Conservation (phyloP, 345 rosid genomes). For the Lumnitzera littorea region DNA sequence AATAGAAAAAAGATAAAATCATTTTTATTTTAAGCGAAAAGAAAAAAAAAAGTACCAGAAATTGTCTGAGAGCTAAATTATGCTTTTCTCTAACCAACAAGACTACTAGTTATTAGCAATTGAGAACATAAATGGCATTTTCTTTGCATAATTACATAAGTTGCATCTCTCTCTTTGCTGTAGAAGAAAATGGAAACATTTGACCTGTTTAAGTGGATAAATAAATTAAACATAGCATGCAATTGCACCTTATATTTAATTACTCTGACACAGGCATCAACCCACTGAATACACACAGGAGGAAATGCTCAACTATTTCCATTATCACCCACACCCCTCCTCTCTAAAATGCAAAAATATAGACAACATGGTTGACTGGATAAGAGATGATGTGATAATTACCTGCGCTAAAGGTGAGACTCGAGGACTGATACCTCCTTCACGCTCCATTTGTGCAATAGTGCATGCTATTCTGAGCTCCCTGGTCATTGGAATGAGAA, state of each 20-base stretch:
- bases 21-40: not conserved
- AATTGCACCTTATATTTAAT: no score
- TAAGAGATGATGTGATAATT: slow-evolving; percentile 9
- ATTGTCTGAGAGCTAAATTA: not conserved
- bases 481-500: slow-evolving; percentile 29
- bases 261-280: no score
- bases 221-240: no score
- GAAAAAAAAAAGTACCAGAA: not conserved
- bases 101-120: not conserved
- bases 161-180: no score
- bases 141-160: no score
- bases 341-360: not conserved
- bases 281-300: no score
- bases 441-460: slow-evolving; percentile 97
- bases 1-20: slow-evolving; percentile 3
- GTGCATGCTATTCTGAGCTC: slow-evolving; percentile 97
- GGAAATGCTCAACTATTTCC: no score
- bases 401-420: slow-evolving; percentile 96
- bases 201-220: no score
- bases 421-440: slow-evolving; percentile 97
- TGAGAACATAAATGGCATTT: not conserved
- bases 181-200: no score
- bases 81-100: no score
- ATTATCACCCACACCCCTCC: no score
- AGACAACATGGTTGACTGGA: not conserved